Base-by-base conservation (phyloP, 306 rosid genomes). In the Quercus engelmannii region DNA sequence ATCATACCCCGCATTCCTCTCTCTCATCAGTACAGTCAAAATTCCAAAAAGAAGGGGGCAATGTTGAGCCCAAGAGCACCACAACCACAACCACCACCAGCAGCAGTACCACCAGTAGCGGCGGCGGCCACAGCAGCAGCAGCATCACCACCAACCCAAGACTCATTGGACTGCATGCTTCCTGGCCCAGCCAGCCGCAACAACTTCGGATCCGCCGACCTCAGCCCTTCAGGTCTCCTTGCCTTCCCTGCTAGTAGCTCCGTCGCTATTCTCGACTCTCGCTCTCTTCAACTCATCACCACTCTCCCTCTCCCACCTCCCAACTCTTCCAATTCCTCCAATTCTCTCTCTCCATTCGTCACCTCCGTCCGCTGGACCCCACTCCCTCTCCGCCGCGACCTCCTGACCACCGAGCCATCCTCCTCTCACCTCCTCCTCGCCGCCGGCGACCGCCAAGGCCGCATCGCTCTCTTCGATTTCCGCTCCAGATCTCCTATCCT, bases 131-230 rank as follows among this genome's bases (percentile, higher is more conserved):
- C 30, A 12, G 55, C 71, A 25, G 25, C 25, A 25, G 25, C 17
- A 17, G 28, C 78, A 4, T 25, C 57, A 15, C 1, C 74, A 19
- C 51, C 81, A 15, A 69, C 76, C 56, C 85, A 70, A 12, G 94
- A 92, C 64, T 90, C 94, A 35, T 90, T 94, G 94, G 93, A 91
- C 75, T 85, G 85, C 71, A 91, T 90, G 98, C 98, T 96, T 5
- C 99, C 99, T 3, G 96, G 93, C n/a, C 96, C 99, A 33, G 87
- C 98, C 6, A 86, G 81, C 65, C 94, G 98, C 77, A 91, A 63
- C 97, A 96, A 96, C 88, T 87, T 96, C 33, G 97, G 98, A 90
- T 91, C 98, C 79, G 89, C 89, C 61, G 98, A 96, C 86, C 86
- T 93, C 59, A 89, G 91, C 71, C 35, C 92, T 14, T 85, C 97